Evolutionary conservation across 2,329 filamentous ascomycete species (phyloP), one percentile per base, ranked within the genome.

Genomic region (Trichoderma sp.): DNA sequence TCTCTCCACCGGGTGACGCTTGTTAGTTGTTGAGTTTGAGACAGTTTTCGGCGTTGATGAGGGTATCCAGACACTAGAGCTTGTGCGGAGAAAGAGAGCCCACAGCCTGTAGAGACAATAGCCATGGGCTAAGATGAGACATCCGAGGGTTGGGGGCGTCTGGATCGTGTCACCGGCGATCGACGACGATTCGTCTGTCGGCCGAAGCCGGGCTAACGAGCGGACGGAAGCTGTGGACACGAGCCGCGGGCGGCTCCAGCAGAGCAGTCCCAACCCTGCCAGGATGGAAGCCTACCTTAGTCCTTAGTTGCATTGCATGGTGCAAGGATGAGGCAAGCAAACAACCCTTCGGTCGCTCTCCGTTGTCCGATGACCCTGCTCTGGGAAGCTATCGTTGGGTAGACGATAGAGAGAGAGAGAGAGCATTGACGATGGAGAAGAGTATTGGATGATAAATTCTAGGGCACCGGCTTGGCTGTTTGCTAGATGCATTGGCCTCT

Each of bases 321-420:
- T 53, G 69, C 69, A 73, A 65, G 69, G 69, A 73, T 65, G 27
- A 64, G 11, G 16, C 14, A 62, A 64, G 38, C 69, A 73, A 65
- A 73, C 69, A 65, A n/a, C 59, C 69, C 69, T 73, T 73, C 69
- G 60, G 69, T 56, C 69, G 59, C 38, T 65, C 59, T 64, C 69
- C 69, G 69, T 64, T 63, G 69, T 73, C 69, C 60, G 69, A 73
- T 73, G 69, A 29, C 60, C 69, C 59, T 64, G 69, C 27, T 72
- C 50, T 21, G 50, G 45, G n/a, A 56, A 56, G 50, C n/a, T 14
- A 1, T 56, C 3, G 50, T 56, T 24, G 50, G 45, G 9, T 24
- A 11, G 50, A 9, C 8, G n/a, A 21, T n/a, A 12, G 4, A 21
- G 45, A 53, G n/a, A 53, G n/a, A 21, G n/a, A 56, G 21, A 24